Percentiles rank a stretch among this genome's conserved stretches.
These are phyloP conservation scores for Cyclotella choctawhatcheeana DNA, from an alignment of 108 stramenopile species.

Conservation along the genomic window DNA sequence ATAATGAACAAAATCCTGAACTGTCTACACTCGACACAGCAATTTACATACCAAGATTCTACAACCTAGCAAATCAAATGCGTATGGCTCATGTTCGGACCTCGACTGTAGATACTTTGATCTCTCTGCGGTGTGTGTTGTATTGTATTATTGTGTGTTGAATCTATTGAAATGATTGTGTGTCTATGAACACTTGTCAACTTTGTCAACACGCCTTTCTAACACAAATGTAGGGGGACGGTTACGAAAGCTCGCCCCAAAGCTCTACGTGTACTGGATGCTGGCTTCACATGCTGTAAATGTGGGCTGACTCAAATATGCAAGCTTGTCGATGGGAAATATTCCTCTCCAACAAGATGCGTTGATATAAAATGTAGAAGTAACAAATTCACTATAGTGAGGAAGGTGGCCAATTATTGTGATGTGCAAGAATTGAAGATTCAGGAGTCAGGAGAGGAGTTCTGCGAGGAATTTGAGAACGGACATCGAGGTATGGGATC, in stretches of 20 bases:
- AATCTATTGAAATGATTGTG: no score
- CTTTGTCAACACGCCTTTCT: no score
- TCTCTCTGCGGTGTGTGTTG: constrained; percentile 89
- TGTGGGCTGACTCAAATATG: constrained; percentile 70
- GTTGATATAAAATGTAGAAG: constrained; percentile 59
- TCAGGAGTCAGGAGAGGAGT: constrained; percentile 92
- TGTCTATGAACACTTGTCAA: no score
- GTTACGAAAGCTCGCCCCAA: constrained; percentile 93
- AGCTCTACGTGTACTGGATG: constrained; percentile 80
- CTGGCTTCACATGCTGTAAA: constrained; percentile 89
- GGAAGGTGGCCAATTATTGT: constrained; percentile 78
- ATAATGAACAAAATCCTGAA: constrained; percentile 27
- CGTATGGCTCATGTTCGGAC: constrained; percentile 49
- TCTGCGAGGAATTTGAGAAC: constrained; percentile 24
- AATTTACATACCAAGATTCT: constrained; percentile 44
- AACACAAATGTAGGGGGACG: no score
- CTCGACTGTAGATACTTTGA: constrained; percentile 50
- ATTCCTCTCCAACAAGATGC: constrained; percentile 80
- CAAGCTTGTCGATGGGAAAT: constrained; percentile 72
- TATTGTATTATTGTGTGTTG: no score
- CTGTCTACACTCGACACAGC: constrained; percentile 32
- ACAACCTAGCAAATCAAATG: constrained; percentile 34
- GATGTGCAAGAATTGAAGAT: constrained; percentile 93
- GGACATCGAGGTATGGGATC: constrained; percentile 6
- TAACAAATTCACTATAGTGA: constrained; percentile 3